Percentiles rank a stretch among this genome's conserved stretches.
phyloP scores from a whole-genome alignment of 2,329 filamentous ascomycete species.

The Fusarium falciforme region DNA sequence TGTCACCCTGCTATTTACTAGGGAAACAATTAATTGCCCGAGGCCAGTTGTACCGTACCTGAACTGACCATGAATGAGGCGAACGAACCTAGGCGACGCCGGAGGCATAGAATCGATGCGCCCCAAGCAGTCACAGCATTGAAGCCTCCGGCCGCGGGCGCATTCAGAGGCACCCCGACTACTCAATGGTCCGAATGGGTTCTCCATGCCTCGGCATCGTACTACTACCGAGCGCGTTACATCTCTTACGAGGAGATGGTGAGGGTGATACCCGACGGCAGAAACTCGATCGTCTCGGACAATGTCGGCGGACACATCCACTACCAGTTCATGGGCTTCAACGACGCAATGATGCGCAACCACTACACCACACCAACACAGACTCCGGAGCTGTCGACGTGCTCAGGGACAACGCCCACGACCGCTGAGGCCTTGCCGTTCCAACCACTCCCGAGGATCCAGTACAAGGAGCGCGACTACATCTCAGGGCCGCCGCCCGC shows the following conservation, averaged over 20 bases:
- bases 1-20: neutral
- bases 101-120: neutral
- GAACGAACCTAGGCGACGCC: constrained; percentile 1
- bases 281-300: constrained; percentile 35
- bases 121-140: constrained; percentile 6
- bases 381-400: constrained; percentile 16
- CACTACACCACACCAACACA: neutral
- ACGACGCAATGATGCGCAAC: neutral
- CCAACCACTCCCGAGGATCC: neutral
- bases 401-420: constrained; percentile 22
- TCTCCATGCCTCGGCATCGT: constrained; percentile 18
- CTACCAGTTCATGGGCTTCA: constrained; percentile 36
- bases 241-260: constrained; percentile 30
- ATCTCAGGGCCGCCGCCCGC: neutral
- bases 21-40: neutral
- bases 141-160: neutral
- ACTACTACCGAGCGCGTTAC: constrained; percentile 40
- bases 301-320: constrained; percentile 35
- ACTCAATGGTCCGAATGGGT: constrained; percentile 35
- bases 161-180: neutral
- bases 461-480: constrained; percentile 9
- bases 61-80: constrained; percentile 8
- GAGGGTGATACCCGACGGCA: constrained; percentile 23
- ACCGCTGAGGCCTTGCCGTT: neutral
- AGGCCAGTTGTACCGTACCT: neutral